Percentiles rank a stretch among this genome's conserved stretches.
These are phyloP conservation scores for Talaromyces sp. DNA, from an alignment of 2,329 filamentous ascomycete species.

Conservation along the genomic window DNA sequence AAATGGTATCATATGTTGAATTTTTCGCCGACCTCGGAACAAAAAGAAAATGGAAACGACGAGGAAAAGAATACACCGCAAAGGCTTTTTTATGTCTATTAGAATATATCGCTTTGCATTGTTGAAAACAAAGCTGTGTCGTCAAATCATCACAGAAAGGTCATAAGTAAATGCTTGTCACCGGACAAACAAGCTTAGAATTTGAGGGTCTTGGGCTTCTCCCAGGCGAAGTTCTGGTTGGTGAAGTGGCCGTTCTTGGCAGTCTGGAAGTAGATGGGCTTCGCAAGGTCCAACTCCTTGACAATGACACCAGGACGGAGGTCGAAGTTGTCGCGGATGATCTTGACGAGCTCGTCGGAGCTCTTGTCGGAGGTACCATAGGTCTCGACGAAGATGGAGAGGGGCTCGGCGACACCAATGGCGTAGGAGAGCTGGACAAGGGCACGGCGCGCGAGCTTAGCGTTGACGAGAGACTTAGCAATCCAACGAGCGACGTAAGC, in stretches of 20 bases:
- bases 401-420: slow-evolving; percentile 96
- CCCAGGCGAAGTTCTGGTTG: slow-evolving; percentile 97
- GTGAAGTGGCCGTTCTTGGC: slow-evolving; percentile 99
- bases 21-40: slow-evolving; percentile 40
- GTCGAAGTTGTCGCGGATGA: slow-evolving; percentile 95
- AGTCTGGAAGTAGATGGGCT: slow-evolving; percentile 96
- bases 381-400: slow-evolving; percentile 95
- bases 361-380: slow-evolving; percentile 91
- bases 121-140: slow-evolving; percentile 49
- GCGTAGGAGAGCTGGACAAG: slow-evolving; percentile 99
- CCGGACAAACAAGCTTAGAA: slow-evolving; percentile 58
- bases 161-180: slow-evolving; percentile 9
- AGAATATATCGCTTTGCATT: slow-evolving; percentile 43
- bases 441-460: slow-evolving; percentile 83
- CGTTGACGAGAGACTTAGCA: slow-evolving; percentile 92
- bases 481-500: slow-evolving; percentile 98
- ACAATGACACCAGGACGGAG: slow-evolving; percentile 97
- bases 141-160: slow-evolving; percentile 41
- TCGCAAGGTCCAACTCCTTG: slow-evolving; percentile 89
- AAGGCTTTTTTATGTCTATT: slow-evolving; percentile 36
- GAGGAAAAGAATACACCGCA: slow-evolving; percentile 27
- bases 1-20: slow-evolving; percentile 49
- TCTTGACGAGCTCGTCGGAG: slow-evolving; percentile 89
- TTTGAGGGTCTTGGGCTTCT: slow-evolving; percentile 93
- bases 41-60: slow-evolving; percentile 38